A percentile compares a stretch with the other conserved stretches of the same genome.
These are phyloP conservation scores for Mycena citricolor DNA, from an alignment of 1,284 basidiomycete genomes.

Conservation along the genomic window DNA sequence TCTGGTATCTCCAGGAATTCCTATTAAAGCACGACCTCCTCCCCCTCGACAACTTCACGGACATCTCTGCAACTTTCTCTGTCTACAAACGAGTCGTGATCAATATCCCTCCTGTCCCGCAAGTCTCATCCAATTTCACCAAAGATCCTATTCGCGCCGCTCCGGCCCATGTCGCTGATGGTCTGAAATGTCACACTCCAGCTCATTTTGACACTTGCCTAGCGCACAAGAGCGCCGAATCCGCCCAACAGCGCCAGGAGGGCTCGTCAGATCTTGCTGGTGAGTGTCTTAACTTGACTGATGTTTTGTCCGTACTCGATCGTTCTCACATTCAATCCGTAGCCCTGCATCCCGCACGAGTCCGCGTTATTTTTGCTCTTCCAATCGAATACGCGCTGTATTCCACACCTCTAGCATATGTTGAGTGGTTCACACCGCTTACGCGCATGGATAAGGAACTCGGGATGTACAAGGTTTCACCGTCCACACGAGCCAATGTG, in stretches of 20 bases:
- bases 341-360: slow-evolving; percentile 12
- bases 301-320: neutral
- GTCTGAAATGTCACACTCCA: neutral
- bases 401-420: slow-evolving; percentile 11
- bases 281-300: too few species aligned
- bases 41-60: slow-evolving; percentile 2
- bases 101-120: slow-evolving; percentile 8
- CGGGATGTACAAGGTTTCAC: slow-evolving; percentile 11
- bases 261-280: too few species aligned
- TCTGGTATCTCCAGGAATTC: slow-evolving; percentile 5
- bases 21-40: neutral
- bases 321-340: neutral
- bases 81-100: slow-evolving; percentile 18
- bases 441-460: slow-evolving; percentile 8
- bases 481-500: slow-evolving; percentile 4
- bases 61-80: slow-evolving; percentile 7
- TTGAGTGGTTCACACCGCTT: slow-evolving; percentile 23
- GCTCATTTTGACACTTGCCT: slow-evolving; percentile 17
- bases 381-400: slow-evolving; percentile 8
- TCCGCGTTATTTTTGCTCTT: slow-evolving; percentile 14
- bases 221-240: slow-evolving; percentile 4
- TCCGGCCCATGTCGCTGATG: neutral
- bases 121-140: slow-evolving; percentile 5
- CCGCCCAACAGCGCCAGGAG: too few species aligned
- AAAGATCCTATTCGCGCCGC: slow-evolving; percentile 12